These are phyloP conservation scores for Rhynchosporium graminicola DNA, from an alignment of 2,329 filamentous ascomycete genomes.

Conservation along the genomic window DNA sequence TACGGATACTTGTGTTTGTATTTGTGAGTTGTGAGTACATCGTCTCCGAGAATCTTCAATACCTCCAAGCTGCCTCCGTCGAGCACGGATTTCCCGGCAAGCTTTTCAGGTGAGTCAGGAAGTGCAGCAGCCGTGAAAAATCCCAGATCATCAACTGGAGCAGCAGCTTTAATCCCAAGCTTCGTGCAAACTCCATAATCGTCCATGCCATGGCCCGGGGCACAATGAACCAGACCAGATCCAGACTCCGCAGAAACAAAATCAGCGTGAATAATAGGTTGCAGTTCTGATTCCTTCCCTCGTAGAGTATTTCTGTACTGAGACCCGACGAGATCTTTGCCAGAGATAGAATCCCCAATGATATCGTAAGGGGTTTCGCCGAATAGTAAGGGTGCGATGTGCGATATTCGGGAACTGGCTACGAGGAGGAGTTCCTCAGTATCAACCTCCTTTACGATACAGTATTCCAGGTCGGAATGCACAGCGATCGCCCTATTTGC, in stretches of 20 bases:
- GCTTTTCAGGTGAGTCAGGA: conserved; percentile 63
- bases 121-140: conserved; percentile 79
- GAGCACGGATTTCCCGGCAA: conserved; percentile 74
- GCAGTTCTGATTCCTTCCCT: conserved; percentile 54
- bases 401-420: conserved; percentile 68
- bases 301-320: conserved; percentile 73
- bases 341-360: conserved; percentile 58
- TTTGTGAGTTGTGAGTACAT: conserved; percentile 68
- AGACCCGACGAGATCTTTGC: conserved; percentile 64
- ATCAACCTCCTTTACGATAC: conserved; percentile 57
- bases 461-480: conserved; percentile 72
- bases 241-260: conserved; percentile 92
- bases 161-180: conserved; percentile 71
- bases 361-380: conserved; percentile 42
- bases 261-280: conserved; percentile 77
- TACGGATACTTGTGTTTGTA: conserved; percentile 95
- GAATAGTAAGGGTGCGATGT: conserved; percentile 51
- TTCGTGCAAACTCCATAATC: conserved; percentile 82
- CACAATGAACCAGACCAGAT: conserved; percentile 90
- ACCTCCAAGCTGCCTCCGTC: conserved; percentile 69
- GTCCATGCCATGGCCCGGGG: conserved; percentile 94
- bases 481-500: conserved; percentile 90
- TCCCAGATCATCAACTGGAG: conserved; percentile 82
- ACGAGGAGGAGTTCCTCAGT: conserved; percentile 64
- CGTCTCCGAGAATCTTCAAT: conserved; percentile 64